Conservation (phyloP, 2,329 filamentous ascomycete species). For the Phoma sp. region DNA sequence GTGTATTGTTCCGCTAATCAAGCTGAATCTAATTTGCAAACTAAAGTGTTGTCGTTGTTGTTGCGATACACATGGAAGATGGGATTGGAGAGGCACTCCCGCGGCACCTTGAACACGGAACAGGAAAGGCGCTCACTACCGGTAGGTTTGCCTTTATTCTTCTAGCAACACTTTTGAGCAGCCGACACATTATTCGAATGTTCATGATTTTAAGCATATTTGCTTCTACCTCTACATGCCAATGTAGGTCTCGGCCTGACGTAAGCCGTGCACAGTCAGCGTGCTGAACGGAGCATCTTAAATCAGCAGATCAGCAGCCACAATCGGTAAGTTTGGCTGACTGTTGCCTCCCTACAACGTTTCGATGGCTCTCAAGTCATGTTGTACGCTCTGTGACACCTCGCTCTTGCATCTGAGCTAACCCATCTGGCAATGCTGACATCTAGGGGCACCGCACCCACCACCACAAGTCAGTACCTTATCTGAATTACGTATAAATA, state of each 20-base stretch:
- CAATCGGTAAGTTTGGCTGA: not conserved
- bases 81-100: no score
- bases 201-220: not conserved
- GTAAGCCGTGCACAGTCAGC: not conserved
- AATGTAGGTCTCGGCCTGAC: not conserved
- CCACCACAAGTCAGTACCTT: not conserved
- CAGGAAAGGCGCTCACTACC: no score
- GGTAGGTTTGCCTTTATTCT: no score
- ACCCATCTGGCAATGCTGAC: not conserved
- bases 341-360: not conserved
- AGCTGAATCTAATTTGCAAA: no score
- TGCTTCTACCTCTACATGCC: not conserved
- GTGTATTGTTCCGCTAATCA: not conserved
- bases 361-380: not conserved
- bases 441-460: not conserved
- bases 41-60: no score
- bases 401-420: not conserved
- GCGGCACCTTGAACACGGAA: no score
- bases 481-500: not conserved
- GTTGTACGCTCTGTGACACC: not conserved
- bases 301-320: not conserved
- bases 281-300: not conserved
- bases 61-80: no score
- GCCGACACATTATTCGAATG: no score
- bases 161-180: no score